These are phyloP conservation scores for Teunomyces funiuensis DNA, from an alignment of 805 yeast genomes.

Conservation along the genomic window DNA sequence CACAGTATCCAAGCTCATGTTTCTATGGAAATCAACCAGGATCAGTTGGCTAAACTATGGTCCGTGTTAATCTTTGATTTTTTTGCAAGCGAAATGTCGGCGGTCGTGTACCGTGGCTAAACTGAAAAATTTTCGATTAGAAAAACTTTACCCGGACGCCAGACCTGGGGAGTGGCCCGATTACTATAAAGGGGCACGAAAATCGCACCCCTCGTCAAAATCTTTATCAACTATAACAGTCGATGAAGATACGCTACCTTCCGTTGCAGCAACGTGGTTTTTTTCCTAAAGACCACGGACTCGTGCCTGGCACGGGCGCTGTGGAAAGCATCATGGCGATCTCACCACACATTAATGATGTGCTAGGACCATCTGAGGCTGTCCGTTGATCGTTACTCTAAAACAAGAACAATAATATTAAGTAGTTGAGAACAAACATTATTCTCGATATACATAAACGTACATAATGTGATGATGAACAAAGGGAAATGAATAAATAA, in stretches of 20 bases:
- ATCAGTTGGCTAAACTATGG: background rate
- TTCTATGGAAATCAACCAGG: background rate
- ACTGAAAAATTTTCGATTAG: slow-evolving; percentile 7
- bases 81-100: background rate
- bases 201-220: background rate
- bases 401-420: slow-evolving; percentile 1
- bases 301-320: slow-evolving; percentile 44
- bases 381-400: slow-evolving; percentile 14
- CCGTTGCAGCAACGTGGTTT: slow-evolving; percentile 35
- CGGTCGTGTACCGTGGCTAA: slow-evolving; percentile 6
- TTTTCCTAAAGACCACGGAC: slow-evolving; percentile 14
- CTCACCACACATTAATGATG: slow-evolving; percentile 52
- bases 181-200: background rate
- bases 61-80: background rate
- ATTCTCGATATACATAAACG: background rate
- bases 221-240: slow-evolving; percentile 58
- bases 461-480: background rate
- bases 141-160: background rate
- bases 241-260: slow-evolving; percentile 52
- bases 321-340: slow-evolving; percentile 55
- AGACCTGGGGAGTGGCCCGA: too few relatives aligned
- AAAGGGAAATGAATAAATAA: slow-evolving; percentile 1
- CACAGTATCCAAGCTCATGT: slow-evolving; percentile 4
- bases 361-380: slow-evolving; percentile 37
- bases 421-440: background rate